A percentile compares a stretch with the other conserved stretches of the same genome.
Evolutionary conservation across 164 flowering plant species (phyloP).

Genomic region (Kalanchoe fedtschenkoi): DNA sequence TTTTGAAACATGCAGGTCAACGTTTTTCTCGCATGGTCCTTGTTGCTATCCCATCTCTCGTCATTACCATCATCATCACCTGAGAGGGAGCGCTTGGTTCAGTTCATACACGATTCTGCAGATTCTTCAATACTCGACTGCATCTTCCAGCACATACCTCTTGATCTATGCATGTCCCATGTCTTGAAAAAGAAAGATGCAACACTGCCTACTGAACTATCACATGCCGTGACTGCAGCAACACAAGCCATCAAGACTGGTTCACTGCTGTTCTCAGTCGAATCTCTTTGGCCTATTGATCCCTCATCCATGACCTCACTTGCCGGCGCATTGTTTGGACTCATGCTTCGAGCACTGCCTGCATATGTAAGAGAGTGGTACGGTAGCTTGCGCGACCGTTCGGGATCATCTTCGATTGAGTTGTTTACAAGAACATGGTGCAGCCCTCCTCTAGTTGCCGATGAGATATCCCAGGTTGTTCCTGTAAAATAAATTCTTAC

Average conservation of each 20-base stretch:
- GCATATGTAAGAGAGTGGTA: conserved; percentile 93
- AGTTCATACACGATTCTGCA: conserved; percentile 57
- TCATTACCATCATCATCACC: conserved; percentile 62
- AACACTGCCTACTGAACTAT: conserved; percentile 40
- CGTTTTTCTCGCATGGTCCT: conserved; percentile 67
- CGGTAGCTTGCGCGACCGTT: conserved; percentile 68
- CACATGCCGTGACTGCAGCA: conserved; percentile 63
- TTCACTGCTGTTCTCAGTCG: conserved; percentile 47
- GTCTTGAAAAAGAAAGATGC: conserved; percentile 55
- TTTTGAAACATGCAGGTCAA: conserved; percentile 40
- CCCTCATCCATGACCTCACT: conserved; percentile 55
- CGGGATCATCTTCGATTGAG: conserved; percentile 56
- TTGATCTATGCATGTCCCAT: conserved; percentile 31
- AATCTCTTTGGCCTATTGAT: conserved; percentile 72
- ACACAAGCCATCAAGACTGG: conserved; percentile 52
- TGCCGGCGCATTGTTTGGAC: conserved; percentile 80
- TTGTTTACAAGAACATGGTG: conserved; percentile 77
- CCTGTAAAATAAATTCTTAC: neutral
- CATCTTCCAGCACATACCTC: conserved; percentile 79
- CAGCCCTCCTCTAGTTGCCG: conserved; percentile 72
- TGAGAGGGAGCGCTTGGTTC: conserved; percentile 60
- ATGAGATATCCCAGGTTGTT: conserved; percentile 80
- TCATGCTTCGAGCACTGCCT: conserved; percentile 85
- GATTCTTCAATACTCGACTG: conserved; percentile 56
- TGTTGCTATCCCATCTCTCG: conserved; percentile 64